Base-by-base conservation (phyloP, 805 yeast species). In the Hanseniaspora nectarophila region DNA sequence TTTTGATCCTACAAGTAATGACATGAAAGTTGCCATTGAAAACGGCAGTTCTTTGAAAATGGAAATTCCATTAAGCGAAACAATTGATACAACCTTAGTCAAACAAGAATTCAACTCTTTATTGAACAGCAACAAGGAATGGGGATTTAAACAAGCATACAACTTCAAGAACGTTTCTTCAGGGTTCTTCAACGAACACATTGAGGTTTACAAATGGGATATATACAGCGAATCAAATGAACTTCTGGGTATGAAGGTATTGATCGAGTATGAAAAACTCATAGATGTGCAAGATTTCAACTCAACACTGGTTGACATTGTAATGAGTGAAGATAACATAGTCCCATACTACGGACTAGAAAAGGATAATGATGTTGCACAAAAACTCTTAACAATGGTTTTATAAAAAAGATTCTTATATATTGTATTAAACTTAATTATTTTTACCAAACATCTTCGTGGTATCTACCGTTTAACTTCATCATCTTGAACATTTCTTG, bases 361-460 rank as follows among this genome's bases (percentile, higher is more conserved):
- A 5, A 23, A n/a, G 5, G 32, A 23, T 5, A 42, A 23, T 12
- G 53, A 49, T 4, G 35, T 49, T 26, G 44, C 46, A 7, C 34
- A 42, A 29, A 40, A 42, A 21, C 24, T 49, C 16, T 39, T 49
- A 18, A 26, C 8, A 5, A 34, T 49, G 23, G 39, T 49, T 28
- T 42, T 49, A 18, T 49, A 49, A 34, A 13, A 32, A 15, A 40
- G 15, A 26, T 40, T 4, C 8, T 12, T 18, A 28, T 26, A n/a
- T 16, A 42, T 12, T 5, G 13, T 8, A 15, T 23, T 13, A 42
- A 26, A 26, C 4, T 8, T 26, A 6, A 6, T 26, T 6, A 12
- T 3, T 12, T 13, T 70, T 72, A 90, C 98, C 98, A 90, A 13
- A 90, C 95, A 73, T 90, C 98, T 70, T 92, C 97, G 71, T 90